A percentile compares a stretch with the other conserved stretches of the same genome.
Conservation (phyloP, 1,139 yeast genomes). For the Kluyveromyces sp. region DNA sequence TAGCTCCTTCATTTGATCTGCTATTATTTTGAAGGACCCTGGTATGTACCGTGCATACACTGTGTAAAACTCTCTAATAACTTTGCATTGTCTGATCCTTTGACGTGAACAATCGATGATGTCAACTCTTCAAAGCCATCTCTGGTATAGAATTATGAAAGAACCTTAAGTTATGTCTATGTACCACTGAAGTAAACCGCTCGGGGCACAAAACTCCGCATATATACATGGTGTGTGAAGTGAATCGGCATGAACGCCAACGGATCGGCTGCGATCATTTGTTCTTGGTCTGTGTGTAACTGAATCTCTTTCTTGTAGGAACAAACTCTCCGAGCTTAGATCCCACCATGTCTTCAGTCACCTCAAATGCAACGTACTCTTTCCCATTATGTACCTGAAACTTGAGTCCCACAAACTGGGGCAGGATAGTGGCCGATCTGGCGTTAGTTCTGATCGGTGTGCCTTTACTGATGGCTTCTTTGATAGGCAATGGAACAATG, state of each 20-base stretch:
- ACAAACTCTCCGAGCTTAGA: conserved; percentile 92
- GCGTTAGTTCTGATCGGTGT: conserved; percentile 92
- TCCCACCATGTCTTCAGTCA: conserved; percentile 97
- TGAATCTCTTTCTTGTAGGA: conserved; percentile 81
- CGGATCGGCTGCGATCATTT: conserved; percentile 18
- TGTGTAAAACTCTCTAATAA: too few species aligned
- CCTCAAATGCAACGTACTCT: conserved; percentile 81
- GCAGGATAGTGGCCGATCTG: conserved; percentile 86
- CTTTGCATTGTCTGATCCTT: too few species aligned
- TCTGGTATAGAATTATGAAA: too few species aligned
- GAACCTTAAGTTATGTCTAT: too few species aligned
- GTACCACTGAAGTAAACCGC: too few species aligned
- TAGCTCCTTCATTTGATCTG: too few species aligned
- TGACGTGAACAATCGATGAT: too few species aligned
- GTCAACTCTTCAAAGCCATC: too few species aligned
- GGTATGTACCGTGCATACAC: too few species aligned
- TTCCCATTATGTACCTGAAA: conserved; percentile 96
- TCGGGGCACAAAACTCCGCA: too few species aligned
- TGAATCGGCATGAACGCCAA: not conserved
- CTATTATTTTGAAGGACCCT: too few species aligned
- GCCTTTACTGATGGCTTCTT: conserved; percentile 72
- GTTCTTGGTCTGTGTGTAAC: conserved; percentile 57
- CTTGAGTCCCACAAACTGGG: conserved; percentile 88
- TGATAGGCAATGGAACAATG: conserved; percentile 86
- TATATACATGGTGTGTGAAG: not conserved